These are phyloP conservation scores for Backusella macrospora DNA, from an alignment of 192 early-diverging fungal genomes.

Conservation along the genomic window DNA sequence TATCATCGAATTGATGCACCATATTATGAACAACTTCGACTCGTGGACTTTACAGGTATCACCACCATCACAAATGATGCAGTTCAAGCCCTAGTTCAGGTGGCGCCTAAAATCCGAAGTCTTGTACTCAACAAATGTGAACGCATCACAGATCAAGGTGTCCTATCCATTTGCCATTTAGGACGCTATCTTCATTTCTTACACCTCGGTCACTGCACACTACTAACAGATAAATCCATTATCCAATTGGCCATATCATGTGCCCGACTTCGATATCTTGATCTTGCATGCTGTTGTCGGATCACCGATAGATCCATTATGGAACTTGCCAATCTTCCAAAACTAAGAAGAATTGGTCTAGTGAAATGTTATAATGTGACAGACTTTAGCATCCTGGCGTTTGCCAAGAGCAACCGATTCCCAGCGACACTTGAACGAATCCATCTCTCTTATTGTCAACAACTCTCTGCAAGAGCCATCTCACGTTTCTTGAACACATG, in stretches of 20 bases:
- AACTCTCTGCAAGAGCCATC: conserved; percentile 51
- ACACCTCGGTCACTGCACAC: conserved; percentile 59
- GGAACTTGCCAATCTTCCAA: conserved; percentile 55
- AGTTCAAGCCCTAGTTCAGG: conserved; percentile 45
- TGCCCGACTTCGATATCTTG: conserved; percentile 58
- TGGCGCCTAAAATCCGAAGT: conserved; percentile 57
- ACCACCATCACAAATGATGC: conserved; percentile 51
- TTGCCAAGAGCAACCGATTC: conserved; percentile 47
- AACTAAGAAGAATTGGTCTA: conserved; percentile 58
- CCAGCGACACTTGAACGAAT: conserved; percentile 55
- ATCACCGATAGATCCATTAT: conserved; percentile 56
- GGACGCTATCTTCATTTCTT: conserved; percentile 60
- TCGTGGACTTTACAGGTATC: conserved; percentile 55
- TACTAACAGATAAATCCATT: conserved; percentile 56
- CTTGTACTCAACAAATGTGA: conserved; percentile 59
- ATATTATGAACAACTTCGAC: conserved; percentile 54
- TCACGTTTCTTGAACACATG: conserved; percentile 50
- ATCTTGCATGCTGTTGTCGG: conserved; percentile 57
- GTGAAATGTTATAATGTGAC: conserved; percentile 66
- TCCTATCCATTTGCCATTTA: conserved; percentile 48
- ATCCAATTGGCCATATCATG: conserved; percentile 50
- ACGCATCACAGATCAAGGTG: conserved; percentile 54
- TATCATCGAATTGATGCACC: conserved; percentile 10
- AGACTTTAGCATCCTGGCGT: conserved; percentile 52
- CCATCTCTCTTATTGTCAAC: conserved; percentile 58